Conservation (phyloP, 176 grass and related monocot species). For the Pontederia paniculata region DNA sequence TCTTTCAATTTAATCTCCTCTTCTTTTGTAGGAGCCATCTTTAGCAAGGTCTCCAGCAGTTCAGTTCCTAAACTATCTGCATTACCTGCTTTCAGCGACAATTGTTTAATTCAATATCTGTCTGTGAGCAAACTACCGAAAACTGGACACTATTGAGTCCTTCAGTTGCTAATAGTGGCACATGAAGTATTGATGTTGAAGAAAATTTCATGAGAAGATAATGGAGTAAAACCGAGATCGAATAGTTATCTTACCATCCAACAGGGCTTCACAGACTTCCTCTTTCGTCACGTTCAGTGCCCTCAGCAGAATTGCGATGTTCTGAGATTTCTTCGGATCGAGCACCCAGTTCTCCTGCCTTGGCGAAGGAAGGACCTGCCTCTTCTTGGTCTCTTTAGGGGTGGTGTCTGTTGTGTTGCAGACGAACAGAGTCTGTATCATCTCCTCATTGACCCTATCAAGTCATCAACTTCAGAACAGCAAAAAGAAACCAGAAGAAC, state of each 20-base stretch:
- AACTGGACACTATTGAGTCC: too few species aligned
- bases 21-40: constrained; percentile 11
- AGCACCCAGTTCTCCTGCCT: constrained; percentile 48
- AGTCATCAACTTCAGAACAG: neutral
- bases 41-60: constrained; percentile 13
- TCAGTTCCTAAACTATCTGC: constrained; percentile 15
- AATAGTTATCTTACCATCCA: constrained; percentile 35
- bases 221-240: neutral
- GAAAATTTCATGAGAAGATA: neutral
- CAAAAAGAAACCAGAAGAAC: neutral
- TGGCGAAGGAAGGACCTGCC: neutral
- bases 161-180: too few species aligned
- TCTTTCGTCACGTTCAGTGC: constrained; percentile 52
- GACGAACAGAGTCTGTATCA: constrained; percentile 69
- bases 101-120: neutral
- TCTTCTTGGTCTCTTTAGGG: neutral
- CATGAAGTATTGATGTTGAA: too few species aligned
- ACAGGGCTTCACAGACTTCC: constrained; percentile 62
- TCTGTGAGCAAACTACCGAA: too few species aligned
- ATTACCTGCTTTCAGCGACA: constrained; percentile 12
- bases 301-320: constrained; percentile 65
- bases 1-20: constrained; percentile 6
- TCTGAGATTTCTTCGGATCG: constrained; percentile 49
- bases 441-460: constrained; percentile 52
- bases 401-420: constrained; percentile 32